Base-by-base conservation (phyloP, 768 basidiomycete genomes). In the Daedalea quercina region DNA sequence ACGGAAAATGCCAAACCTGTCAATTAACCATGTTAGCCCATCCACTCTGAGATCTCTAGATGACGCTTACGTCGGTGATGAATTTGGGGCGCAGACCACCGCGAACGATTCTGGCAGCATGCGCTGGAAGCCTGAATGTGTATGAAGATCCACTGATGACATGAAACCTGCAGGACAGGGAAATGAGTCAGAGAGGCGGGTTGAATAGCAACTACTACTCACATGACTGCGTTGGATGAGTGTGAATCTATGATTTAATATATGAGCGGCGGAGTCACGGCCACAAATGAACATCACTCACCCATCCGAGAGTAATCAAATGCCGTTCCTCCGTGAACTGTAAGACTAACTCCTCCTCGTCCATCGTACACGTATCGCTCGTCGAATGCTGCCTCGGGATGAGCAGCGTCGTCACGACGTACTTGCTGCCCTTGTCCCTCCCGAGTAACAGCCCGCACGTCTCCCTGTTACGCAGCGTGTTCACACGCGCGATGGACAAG, bases 61-160 rank as follows among this genome's bases (percentile, higher is more conserved):
- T 17, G 43, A 7, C 35, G 28, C 84, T 24, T 68, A 90, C 86
- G 79, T 84, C 0, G 91, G 92, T 19, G 75, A 81, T 1, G 81
- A 84, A 44, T 78, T 80, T 0, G 93, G 93, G 3, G 92, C 90
- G 62, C 90, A 94, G 15, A 96, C 93, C 35, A 95, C 88, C 0
- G 93, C 93, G 64, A 95, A 90, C 0, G 90, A 92, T 64, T 96
- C 93, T 0, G 87, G 88, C 3, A 96, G 77, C 85, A 92, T 93
- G 33, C 80, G 68, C 60, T 95, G 93, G 70, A 94, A 96, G 8
- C 80, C 85, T 1, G 88, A 84, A 66, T 94, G 93, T 2, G 92
- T 94, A 60, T 96, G 93, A 20, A 96, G 68, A 66, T 95, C 93
- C 17, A 94, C 85, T 8, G 92, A 94, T 6, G 92, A 94, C 88